Evolutionary conservation across 441 rosid species (phyloP).

Genomic region (Gossypium trilobum): DNA sequence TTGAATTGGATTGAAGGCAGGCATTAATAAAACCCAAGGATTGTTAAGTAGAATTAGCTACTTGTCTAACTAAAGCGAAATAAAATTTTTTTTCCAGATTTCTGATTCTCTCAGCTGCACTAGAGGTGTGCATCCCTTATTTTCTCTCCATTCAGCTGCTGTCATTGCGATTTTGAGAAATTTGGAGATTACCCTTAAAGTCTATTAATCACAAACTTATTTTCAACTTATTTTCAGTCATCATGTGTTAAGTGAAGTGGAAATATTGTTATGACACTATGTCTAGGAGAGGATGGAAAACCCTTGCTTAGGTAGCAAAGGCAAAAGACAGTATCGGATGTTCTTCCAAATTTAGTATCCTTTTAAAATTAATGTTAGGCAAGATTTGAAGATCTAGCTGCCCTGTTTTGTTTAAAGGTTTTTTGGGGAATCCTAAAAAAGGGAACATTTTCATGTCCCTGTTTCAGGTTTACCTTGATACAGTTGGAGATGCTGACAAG

Average conservation of each 20-base stretch:
- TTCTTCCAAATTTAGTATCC: not conserved
- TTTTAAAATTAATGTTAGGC: not conserved
- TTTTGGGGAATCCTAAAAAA: not conserved
- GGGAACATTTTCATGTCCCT: not conserved
- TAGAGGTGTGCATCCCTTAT: too few species aligned
- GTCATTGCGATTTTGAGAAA: too few species aligned
- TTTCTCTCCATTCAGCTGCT: too few species aligned
- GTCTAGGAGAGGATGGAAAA: not conserved
- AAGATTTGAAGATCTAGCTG: not conserved
- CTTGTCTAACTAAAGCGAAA: too few species aligned
- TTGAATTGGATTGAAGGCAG: too few species aligned
- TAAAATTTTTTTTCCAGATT: too few species aligned
- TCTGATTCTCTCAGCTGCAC: too few species aligned
- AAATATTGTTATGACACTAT: not conserved
- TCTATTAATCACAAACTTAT: not conserved
- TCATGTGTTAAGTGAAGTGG: not conserved
- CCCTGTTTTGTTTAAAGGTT: not conserved
- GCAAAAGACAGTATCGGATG: not conserved
- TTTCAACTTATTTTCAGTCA: not conserved
- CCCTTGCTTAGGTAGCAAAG: not conserved
- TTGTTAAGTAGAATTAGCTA: too few species aligned
- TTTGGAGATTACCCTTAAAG: not conserved
- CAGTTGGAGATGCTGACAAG: conserved; percentile 86
- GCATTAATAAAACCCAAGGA: too few species aligned
- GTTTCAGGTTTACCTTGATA: conserved; percentile 79